These are phyloP conservation scores for Pythium monospermum DNA, from an alignment of 352 stramenopile species.

Conservation along the genomic window DNA sequence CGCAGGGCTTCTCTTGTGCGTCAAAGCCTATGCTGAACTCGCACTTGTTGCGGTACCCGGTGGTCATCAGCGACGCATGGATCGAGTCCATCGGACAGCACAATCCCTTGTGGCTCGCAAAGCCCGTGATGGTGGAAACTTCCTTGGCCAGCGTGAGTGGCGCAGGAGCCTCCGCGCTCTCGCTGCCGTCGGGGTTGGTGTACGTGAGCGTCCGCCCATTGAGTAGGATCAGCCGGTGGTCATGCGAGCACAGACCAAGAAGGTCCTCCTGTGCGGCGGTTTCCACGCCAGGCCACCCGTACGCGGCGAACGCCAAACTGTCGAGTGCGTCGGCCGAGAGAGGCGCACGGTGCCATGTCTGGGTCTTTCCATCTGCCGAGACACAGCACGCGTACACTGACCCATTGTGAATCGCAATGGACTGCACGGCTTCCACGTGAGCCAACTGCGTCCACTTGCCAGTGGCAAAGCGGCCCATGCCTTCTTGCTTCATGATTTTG, in stretches of 20 bases:
- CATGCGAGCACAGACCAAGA: conserved; percentile 70
- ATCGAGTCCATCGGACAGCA: conserved; percentile 88
- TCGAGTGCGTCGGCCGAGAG: conserved; percentile 47
- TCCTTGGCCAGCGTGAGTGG: conserved; percentile 18
- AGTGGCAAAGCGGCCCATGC: conserved; percentile 51
- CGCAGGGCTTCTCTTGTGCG: conserved; percentile 58
- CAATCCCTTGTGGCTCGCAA: conserved; percentile 78
- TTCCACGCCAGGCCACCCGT: conserved; percentile 30
- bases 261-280: conserved; percentile 17
- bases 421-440: conserved; percentile 29
- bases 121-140: conserved; percentile 35
- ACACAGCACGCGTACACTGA: conserved; percentile 56
- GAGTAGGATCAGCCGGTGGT: conserved; percentile 67
- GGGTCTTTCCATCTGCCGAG: not conserved
- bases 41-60: conserved; percentile 97
- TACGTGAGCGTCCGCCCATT: conserved; percentile 37
- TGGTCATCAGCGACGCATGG: conserved; percentile 68
- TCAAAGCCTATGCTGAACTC: conserved; percentile 95
- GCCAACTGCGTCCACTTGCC: conserved; percentile 57
- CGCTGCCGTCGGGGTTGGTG: conserved; percentile 27
- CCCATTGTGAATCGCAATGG: conserved; percentile 69
- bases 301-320: conserved; percentile 42
- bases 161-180: conserved; percentile 30
- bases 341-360: conserved; percentile 45
- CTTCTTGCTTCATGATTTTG: conserved; percentile 64